Conservation (phyloP, 2,329 filamentous ascomycete species). For the Pyrenophora graminea region DNA sequence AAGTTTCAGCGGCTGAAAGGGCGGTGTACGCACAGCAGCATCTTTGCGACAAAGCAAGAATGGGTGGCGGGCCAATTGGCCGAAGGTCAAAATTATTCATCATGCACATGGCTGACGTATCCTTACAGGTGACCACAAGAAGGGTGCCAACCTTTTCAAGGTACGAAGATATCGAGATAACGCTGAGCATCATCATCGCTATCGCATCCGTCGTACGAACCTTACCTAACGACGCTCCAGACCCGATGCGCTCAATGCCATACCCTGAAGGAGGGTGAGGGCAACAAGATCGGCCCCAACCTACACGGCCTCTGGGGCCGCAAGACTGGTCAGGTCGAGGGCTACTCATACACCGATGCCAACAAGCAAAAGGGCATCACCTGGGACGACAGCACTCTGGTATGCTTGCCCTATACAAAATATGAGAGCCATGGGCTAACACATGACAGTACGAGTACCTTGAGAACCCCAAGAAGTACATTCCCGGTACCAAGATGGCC, state of each 20-base stretch:
- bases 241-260: slow-evolving; percentile 99
- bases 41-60: slow-evolving; percentile 34
- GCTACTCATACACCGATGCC: slow-evolving; percentile 97
- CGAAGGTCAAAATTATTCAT: slow-evolving; percentile 9
- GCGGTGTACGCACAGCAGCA: slow-evolving; percentile 20
- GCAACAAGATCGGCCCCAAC: slow-evolving; percentile 98
- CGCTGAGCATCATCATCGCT: slow-evolving; percentile 5
- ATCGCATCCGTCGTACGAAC: slow-evolving; percentile 5
- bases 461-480: slow-evolving; percentile 99
- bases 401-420: slow-evolving; percentile 52
- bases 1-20: slow-evolving; percentile 12
- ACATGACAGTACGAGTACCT: slow-evolving; percentile 83
- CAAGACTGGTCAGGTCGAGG: slow-evolving; percentile 86
- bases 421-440: slow-evolving; percentile 15
- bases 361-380: slow-evolving; percentile 96
- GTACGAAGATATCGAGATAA: slow-evolving; percentile 40
- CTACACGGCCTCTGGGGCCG: slow-evolving; percentile 97
- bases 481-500: slow-evolving; percentile 99
- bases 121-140: slow-evolving; percentile 79
- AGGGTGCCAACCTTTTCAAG: slow-evolving; percentile 99
- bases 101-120: slow-evolving; percentile 27
- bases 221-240: slow-evolving; percentile 46
- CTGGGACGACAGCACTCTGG: slow-evolving; percentile 85
- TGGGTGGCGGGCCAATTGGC: slow-evolving; percentile 18
- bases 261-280: slow-evolving; percentile 85